Base-by-base conservation (phyloP, 768 basidiomycete genomes). In the Pleurotus tuoliensis region DNA sequence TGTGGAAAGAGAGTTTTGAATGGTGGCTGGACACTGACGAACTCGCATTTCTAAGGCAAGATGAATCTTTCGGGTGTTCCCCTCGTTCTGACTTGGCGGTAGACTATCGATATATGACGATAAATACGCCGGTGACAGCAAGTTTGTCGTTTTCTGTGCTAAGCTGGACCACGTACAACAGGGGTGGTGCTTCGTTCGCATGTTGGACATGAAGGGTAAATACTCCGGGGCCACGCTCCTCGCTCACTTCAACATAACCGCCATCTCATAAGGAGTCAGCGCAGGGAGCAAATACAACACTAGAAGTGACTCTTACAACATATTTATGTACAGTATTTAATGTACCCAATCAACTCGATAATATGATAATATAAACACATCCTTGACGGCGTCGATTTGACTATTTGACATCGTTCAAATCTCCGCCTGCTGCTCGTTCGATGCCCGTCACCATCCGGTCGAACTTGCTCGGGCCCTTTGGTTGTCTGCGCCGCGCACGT, bases 401-500 rank as follows among this genome's bases (percentile, higher is more conserved):
- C 56, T 51, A 57, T 37, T 54, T 18, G 16, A 58, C 15, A 13
- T 49, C 49, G 44, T 73, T 61, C 62, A 88, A 60, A 49, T 76
- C 73, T 4, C 84, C 83, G 3, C 86, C 86, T 44, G 86, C 85
- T 11, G 84, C 86, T 56, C 81, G 78, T 65, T 82, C 82, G 25
- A 89, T 77, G 0, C 84, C 86, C 51, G 68, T 73, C 62, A 77
- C 66, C 73, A 85, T 77, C 56, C 71, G 75, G 55, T 76, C 70
- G 48, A 82, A 55, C 61, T 66, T 69, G 56, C 71, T 76, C 61
- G 73, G 66, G 12, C 62, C 61, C 50, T 70, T 65, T 57, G 64
- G 56, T 63, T 63, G 59, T 62, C 66, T 41, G 38, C 56, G 60
- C 48, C 50, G 62, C 49, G 44, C 9, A 8, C 22, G 16, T 4